A percentile compares a stretch with the other conserved stretches of the same genome.
Conservation (phyloP, 148 eudicot genomes). For the Camellia granthamiana region DNA sequence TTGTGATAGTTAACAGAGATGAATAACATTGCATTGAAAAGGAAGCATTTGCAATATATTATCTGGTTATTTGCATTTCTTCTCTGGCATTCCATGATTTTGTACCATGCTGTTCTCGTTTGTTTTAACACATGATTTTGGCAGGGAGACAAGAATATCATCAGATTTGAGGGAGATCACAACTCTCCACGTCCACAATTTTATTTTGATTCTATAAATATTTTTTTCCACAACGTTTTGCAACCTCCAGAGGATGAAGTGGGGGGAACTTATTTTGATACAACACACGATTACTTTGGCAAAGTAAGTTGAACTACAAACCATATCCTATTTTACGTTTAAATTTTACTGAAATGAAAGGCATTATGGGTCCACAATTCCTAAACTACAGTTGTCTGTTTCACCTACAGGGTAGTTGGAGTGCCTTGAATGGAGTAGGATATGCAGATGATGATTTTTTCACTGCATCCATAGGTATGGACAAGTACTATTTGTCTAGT, state of each 20-base stretch:
- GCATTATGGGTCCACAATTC: neutral
- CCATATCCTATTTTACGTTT: conserved; percentile 1
- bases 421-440: conserved; percentile 53
- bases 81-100: conserved; percentile 2
- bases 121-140: conserved; percentile 13
- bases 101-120: conserved; percentile 7
- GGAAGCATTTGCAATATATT: neutral
- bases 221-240: conserved; percentile 90
- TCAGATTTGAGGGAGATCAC: conserved; percentile 75
- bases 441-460: conserved; percentile 31
- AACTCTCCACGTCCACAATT: conserved; percentile 78
- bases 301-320: conserved; percentile 45
- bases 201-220: conserved; percentile 94
- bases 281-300: conserved; percentile 59
- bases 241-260: conserved; percentile 85
- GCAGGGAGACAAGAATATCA: conserved; percentile 75
- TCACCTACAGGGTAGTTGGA: conserved; percentile 61
- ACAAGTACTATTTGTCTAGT: conserved; percentile 8
- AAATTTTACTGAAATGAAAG: neutral
- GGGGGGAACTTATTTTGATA: conserved; percentile 50
- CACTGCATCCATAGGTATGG: conserved; percentile 45
- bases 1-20: neutral
- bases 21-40: neutral
- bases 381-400: conserved; percentile 3
- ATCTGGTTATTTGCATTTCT: conserved; percentile 3